Evolutionary conservation across 2,329 filamentous ascomycete species (phyloP), one percentile per base, ranked within the genome.

Genomic region (Apiospora aurea): DNA sequence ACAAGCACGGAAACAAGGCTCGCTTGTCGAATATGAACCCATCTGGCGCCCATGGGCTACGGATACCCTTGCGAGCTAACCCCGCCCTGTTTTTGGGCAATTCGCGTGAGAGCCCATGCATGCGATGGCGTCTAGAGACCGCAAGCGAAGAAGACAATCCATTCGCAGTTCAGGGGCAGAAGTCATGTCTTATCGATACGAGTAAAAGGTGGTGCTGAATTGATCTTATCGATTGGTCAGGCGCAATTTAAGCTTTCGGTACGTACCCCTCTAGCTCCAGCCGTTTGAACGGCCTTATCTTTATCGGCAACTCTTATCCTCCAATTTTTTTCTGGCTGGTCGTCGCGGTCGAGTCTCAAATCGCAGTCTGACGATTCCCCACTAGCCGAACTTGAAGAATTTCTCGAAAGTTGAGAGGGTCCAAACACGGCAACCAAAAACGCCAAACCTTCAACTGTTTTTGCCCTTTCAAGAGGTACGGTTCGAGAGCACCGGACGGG

Each of bases 301-400:
- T 64, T 64, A 64, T 64, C 57, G 11, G 29, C 57, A 41, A 64
- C 57, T 64, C 34, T 64, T 64, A 64, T 64, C 57, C 57, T 64
- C 57, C 57, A 64, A 64, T 64, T 64, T 64, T 64, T 64, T 64
- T 38, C 53, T 61, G 29, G 53, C 57, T 64, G 57, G 57, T 41
- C 21, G 57, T 64, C 57, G 57, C 57, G 41, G 57, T 41, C 21
- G 57, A 38, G 57, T 57, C 34, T 64, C 34, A 64, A 64, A 64
- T 64, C 18, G 57, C 57, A 64, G 57, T 64, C 34, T 38, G 57
- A 64, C 34, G 57, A 64, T 64, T 64, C 57, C 57, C 57, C 57
- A 64, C 57, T 29, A 64, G n/a, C 18, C 34, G 41, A 64, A 34
- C 57, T 41, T 41, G 34, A 64, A 41, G 29, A 24, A 34, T 34